Percentiles rank a stretch among this genome's conserved stretches.
Conservation (phyloP, 495 filamentous ascomycete species). For the Penicillium tannophilum region DNA sequence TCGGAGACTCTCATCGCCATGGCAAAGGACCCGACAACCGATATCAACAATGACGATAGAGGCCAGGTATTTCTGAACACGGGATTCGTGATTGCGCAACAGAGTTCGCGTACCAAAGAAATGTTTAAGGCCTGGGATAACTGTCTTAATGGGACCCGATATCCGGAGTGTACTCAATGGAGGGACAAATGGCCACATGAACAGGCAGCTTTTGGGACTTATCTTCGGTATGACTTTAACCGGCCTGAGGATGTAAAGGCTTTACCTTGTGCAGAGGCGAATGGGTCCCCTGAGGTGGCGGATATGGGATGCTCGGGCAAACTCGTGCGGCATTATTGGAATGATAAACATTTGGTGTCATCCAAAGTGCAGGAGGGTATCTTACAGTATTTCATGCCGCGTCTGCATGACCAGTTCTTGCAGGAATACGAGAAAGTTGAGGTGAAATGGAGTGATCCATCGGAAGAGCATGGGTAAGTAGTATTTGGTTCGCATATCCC, state of each 20-base stretch:
- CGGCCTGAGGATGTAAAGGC: conserved; percentile 35
- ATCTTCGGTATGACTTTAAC: conserved; percentile 38
- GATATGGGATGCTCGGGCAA: conserved; percentile 19
- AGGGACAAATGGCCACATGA: conserved; percentile 38
- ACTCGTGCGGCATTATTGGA: conserved; percentile 27
- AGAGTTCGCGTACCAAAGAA: conserved; percentile 36
- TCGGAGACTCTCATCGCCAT: conserved; percentile 45
- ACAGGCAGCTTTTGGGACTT: conserved; percentile 42
- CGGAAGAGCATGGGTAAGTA: neutral
- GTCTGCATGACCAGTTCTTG: conserved; percentile 20
- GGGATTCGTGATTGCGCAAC: conserved; percentile 43
- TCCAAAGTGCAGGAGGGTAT: conserved; percentile 15
- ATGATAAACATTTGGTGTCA: conserved; percentile 13
- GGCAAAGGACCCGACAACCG: conserved; percentile 41
- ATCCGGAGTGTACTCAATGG: conserved; percentile 35
- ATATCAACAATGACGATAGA: conserved; percentile 30
- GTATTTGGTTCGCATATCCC: neutral
- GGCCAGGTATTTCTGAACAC: conserved; percentile 39
- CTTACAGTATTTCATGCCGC: conserved; percentile 15
- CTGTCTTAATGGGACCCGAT: conserved; percentile 32
- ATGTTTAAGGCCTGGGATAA: conserved; percentile 40
- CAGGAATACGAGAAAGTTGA: conserved; percentile 1
- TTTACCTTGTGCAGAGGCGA: conserved; percentile 42
- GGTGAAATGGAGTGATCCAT: neutral
- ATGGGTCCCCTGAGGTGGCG: conserved; percentile 22